A percentile compares a stretch with the other conserved stretches of the same genome.
Evolutionary conservation across 352 stramenopile species (phyloP).

Genomic region (Phytophthora idaei): DNA sequence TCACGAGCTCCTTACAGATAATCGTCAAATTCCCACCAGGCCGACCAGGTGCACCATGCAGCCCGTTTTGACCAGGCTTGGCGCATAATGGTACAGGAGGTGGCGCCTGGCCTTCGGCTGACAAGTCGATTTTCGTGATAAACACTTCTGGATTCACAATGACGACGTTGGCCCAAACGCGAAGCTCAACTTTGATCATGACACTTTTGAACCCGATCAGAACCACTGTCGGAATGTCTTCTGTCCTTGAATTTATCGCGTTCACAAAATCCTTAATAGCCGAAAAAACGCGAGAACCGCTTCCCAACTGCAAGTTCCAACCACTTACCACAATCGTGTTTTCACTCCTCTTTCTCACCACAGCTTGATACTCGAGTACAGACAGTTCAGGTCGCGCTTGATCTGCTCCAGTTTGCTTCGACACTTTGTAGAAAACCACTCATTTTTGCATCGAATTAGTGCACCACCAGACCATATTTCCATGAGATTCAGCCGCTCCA

Average conservation of each 20-base stretch:
- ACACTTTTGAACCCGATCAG: slow-evolving; percentile 3
- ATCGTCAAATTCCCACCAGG: neutral
- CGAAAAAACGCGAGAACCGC: neutral
- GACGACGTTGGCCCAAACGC: neutral
- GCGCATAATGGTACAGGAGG: neutral
- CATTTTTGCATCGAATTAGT: neutral
- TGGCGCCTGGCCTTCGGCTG: neutral
- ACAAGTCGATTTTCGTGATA: neutral
- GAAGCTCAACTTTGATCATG: neutral
- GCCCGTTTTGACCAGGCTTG: neutral
- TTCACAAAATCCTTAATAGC: neutral
- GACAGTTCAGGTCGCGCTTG: neutral
- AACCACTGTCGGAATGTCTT: neutral
- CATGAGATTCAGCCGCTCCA: neutral
- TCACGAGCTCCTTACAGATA: neutral
- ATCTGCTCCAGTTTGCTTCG: neutral
- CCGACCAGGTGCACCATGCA: neutral
- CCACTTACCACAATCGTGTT: neutral
- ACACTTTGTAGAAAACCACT: neutral
- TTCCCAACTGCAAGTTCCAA: neutral
- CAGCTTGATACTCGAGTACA: neutral
- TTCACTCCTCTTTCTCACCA: neutral
- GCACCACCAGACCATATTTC: neutral
- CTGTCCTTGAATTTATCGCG: neutral
- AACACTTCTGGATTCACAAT: neutral